Base-by-base conservation (phyloP, 106 monocot species). In the Dioscorea alata region DNA sequence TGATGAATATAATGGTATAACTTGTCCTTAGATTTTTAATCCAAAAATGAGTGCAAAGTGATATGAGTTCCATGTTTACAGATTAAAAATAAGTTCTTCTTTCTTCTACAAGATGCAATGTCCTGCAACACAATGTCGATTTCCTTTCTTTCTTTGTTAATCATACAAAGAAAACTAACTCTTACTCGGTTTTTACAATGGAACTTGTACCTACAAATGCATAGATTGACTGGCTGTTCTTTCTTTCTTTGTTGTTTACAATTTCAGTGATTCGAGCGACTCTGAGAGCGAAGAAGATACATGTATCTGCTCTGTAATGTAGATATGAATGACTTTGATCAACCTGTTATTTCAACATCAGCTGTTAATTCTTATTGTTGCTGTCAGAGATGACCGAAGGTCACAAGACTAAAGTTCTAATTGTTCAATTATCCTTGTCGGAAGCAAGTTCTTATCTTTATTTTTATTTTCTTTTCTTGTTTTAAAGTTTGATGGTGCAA, bases 301-400 rank as follows among this genome's bases (percentile, higher is more conserved):
- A 18, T 56, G 54, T 56, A 56, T 56, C 16, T 56, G 54, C 54
- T 56, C 54, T 56, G 19, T 56, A 56, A 56, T 56, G 54, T 56
- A 56, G 54, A 42, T 42, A 1, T 28, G 28, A 28, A 28, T 28
- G 3, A 28, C 28, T 28, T 28, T 28, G 28, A 28, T 28, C 28
- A 28, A 42, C 42, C 42, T 42, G 42, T 42, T 42, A 3, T 42
- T 42, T 42, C 10, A 6, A 42, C 42, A 42, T 42, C 5, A 42
- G 9, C 42, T 42, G 42, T 42, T 56, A 14, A 19, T 18, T 56
- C 54, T 56, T 56, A 18, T 56, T 3, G 2, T 56, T 56, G 12
- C 19, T 5, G 15, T 18, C 54, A 19, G 54, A 56, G 12, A 10
- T 56, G 54, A 56, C 54, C 19, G 54, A 16, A 56, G 54, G 54